Base-by-base conservation (phyloP, 768 basidiomycete genomes). In the Hygrocybe punicea region DNA sequence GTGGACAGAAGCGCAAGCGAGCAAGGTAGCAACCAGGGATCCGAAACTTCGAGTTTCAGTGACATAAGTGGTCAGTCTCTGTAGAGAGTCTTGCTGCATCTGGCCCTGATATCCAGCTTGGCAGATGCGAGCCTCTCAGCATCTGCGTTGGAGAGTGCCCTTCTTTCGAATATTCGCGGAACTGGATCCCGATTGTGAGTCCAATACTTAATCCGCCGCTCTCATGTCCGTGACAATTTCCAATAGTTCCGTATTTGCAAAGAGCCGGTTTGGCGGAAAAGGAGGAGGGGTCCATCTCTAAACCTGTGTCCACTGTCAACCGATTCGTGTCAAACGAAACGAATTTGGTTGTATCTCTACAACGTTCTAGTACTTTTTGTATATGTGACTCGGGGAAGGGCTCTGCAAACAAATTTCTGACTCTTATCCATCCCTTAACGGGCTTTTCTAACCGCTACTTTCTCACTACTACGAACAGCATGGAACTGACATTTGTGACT, bases 21-120 rank as follows among this genome's bases (percentile, higher is more conserved):
- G 55, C 78, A 81, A 54, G 78, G 78, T 44, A 87, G 87, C 62
- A 83, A 76, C 60, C 80, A 86, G 50, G 83, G 84, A 2, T 91
- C 89, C 21, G 83, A 85, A 42, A 82, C 89, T 0, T 91, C 90
- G 6, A 82, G 91, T 68, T 91, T 93, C 63, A 93, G 91, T 65
- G 91, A 93, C 65, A 65, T 93, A 44, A 93, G 91, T 63, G 91
- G 91, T 91, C 63, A 65, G 82, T 71, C 25, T 19, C 14, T 51
- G 14, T 10, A 11, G 10, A 39, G 45, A 47, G 4, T 33, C 21
- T 47, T 16, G 25, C 33, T 55, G 59, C 25, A 53, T 10, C 19
- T 36, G 16, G 51, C 33, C 9, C 17, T 25, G 9, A 24, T 55
- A 17, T 52, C 35, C 39, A 50, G 49, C 14, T 42, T 56, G 33